phyloP scores from a whole-genome alignment of 306 rosid genomes.

The Crataegus laevigata region DNA sequence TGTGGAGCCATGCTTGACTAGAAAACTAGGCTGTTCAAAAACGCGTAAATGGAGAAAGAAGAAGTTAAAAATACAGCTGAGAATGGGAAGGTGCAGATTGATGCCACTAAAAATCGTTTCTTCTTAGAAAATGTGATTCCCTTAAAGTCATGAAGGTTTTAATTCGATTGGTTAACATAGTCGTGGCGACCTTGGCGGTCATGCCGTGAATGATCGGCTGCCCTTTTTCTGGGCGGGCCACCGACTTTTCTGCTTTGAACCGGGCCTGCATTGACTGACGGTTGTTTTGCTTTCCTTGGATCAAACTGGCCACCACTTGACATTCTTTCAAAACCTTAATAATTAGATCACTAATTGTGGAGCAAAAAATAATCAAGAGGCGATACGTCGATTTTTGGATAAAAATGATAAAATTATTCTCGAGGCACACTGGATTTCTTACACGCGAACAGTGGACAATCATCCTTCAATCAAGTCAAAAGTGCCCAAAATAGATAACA shows the following conservation, averaged over 20 bases:
- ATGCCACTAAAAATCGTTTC: not conserved
- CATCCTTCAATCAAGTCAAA: too few relatives aligned
- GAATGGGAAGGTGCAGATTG: not conserved
- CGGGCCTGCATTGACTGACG: not conserved
- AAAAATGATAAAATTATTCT: too few relatives aligned
- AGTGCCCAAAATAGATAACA: too few relatives aligned
- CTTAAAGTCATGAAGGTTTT: not conserved
- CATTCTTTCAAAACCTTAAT: too few relatives aligned
- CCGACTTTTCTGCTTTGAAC: not conserved
- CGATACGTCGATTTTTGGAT: too few relatives aligned
- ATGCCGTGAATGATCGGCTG: not conserved
- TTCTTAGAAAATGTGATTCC: not conserved
- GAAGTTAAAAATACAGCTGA: not conserved
- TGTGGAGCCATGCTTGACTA: conserved; percentile 8
- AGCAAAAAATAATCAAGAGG: too few relatives aligned
- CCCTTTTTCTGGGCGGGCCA: not conserved
- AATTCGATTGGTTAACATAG: not conserved
- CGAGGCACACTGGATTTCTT: too few relatives aligned
- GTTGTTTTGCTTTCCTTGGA: not conserved
- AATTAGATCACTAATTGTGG: too few relatives aligned
- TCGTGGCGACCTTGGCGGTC: not conserved
- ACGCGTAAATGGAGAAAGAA: not conserved
- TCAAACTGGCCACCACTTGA: too few relatives aligned
- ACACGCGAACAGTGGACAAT: too few relatives aligned
- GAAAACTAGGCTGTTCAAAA: not conserved